Conservation (phyloP, 225 moss, liverwort and hornwort species). For the Climacium dendroides region DNA sequence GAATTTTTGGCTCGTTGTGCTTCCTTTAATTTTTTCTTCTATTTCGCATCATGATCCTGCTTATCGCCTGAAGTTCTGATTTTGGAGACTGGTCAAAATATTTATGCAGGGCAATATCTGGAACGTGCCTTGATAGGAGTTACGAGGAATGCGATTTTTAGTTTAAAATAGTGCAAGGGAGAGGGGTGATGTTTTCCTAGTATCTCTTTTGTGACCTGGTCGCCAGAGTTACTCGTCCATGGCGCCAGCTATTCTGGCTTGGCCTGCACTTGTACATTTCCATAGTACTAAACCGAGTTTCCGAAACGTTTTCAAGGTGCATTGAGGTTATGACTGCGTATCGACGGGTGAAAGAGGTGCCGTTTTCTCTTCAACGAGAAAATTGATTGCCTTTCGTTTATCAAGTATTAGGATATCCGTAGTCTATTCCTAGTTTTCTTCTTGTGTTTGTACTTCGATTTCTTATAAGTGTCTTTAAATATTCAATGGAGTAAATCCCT, state of each 20-base stretch:
- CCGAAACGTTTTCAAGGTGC: too few relatives aligned
- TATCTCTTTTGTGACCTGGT: too few relatives aligned
- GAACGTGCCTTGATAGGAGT: background rate
- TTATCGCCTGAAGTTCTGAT: background rate
- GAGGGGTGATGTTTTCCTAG: too few relatives aligned
- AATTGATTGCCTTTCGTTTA: background rate
- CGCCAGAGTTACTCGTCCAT: too few relatives aligned
- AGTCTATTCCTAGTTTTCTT: background rate
- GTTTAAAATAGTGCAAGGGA: background rate
- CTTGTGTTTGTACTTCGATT: background rate
- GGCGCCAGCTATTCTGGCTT: too few relatives aligned
- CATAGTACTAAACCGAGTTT: too few relatives aligned
- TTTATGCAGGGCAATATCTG: constrained; percentile 7
- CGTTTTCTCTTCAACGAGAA: background rate
- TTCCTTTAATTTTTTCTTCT: background rate
- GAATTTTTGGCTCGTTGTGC: background rate
- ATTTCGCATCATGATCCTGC: background rate
- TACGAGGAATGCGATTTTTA: background rate
- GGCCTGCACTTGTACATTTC: too few relatives aligned
- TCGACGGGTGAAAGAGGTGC: constrained; percentile 41
- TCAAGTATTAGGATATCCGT: background rate
- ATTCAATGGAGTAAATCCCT: background rate
- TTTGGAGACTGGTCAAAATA: background rate
- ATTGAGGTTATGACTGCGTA: too few relatives aligned
- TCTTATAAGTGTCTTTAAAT: background rate